Base-by-base conservation (phyloP, 768 basidiomycete genomes). In the Lactarius indigo region DNA sequence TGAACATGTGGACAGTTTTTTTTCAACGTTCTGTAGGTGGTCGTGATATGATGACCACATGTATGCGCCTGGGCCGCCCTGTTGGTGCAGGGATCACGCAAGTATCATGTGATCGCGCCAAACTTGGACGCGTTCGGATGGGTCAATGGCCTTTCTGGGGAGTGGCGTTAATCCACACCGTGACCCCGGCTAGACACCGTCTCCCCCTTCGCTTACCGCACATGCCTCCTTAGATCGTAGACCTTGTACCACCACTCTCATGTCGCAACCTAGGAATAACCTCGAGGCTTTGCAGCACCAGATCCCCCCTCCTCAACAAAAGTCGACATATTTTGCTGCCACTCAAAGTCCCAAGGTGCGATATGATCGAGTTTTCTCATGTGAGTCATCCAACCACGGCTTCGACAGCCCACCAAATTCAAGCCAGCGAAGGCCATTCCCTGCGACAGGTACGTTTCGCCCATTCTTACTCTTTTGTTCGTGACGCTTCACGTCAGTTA, bases 201-300 rank as follows among this genome's bases (percentile, higher is more conserved):
- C 37, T 10, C 31, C n/a, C 41, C 57, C 57, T 54, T 65, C 35
- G 50, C 26, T 52, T 52, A 52, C 50, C 50, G 26, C 50, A 50
- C 5, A 57, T 44, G 62, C 31, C 42, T 26, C 31, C 26, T 39
- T 64, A 60, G 35, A 30, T 26, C 26, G 33, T 64, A 54, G 26
- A 30, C 20, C 41, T 5, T 41, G 60, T 58, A 60, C 42, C 23
- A 52, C 64, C 28, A 50, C 54, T 60, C 33, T 60, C 33, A 71
- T 71, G 70, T 71, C 70, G 10, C 70, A 71, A 50, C 65, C 68
- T 44, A 69, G 63, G 55, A 71, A 71, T 54, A 71, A 71, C 59
- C 70, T 71, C n/a, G 68, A 71, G 7, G 62, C 52, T 28, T 61
- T 71, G 47, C 68, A 71, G 63, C 61, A 56, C 31, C 68, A 64